Conservation (phyloP, 2,329 filamentous ascomycete species). For the Curvularia lunata region DNA sequence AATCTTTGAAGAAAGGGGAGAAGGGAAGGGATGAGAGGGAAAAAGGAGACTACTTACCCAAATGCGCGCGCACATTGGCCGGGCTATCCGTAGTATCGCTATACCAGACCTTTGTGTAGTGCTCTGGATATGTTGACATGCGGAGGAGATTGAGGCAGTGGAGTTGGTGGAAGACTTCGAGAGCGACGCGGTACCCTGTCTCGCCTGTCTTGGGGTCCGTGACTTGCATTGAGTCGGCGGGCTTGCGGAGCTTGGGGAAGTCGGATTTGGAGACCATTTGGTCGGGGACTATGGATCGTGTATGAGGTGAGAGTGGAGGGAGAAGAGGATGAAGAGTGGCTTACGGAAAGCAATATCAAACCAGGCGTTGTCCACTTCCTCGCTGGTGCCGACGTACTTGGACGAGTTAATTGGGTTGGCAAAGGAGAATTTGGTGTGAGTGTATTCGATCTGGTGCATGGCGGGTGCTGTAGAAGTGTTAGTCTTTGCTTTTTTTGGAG, state of each 20-base stretch:
- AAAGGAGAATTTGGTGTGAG: conserved; percentile 35
- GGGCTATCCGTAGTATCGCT: conserved; percentile 36
- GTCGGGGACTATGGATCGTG: conserved; percentile 58
- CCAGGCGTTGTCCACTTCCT: conserved; percentile 65
- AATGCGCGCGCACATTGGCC: conserved; percentile 38
- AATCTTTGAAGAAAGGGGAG: too few species aligned
- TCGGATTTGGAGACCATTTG: conserved; percentile 65
- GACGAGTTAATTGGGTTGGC: conserved; percentile 39
- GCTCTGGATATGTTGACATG: conserved; percentile 43
- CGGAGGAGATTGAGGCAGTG: conserved; percentile 48
- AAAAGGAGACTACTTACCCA: conserved; percentile 24
- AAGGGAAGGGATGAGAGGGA: background rate
- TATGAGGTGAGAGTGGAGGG: conserved; percentile 3
- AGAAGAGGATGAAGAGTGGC: background rate
- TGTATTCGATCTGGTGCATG: conserved; percentile 40
- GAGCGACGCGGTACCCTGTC: conserved; percentile 64
- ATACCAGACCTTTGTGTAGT: conserved; percentile 39
- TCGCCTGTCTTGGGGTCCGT: conserved; percentile 63
- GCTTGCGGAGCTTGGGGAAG: conserved; percentile 61
- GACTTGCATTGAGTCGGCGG: conserved; percentile 60
- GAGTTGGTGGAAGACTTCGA: conserved; percentile 63
- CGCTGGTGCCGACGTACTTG: conserved; percentile 62
- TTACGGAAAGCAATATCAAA: conserved; percentile 59
- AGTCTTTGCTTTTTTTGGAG: background rate
- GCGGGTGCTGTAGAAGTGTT: conserved; percentile 31